Base-by-base conservation (phyloP, 2,329 filamentous ascomycete species). In the Aureobasidium zeae region DNA sequence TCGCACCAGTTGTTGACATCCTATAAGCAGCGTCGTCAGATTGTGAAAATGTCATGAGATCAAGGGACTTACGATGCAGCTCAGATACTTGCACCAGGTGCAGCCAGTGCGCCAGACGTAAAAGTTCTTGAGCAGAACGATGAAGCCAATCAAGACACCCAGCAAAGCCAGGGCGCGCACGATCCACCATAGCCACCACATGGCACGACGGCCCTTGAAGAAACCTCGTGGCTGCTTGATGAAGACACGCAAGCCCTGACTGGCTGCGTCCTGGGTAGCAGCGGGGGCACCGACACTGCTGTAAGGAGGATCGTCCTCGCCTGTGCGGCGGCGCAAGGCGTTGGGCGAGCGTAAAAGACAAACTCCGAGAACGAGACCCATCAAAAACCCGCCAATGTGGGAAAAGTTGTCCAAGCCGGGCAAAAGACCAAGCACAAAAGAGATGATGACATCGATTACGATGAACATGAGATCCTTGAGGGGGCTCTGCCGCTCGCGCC, bases 161-260 rank as follows among this genome's bases (percentile, higher is more conserved):
- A 94, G 74, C 39, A 98, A 67, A 17, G 83, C 81, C 0, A 74
- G 86, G 1, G 76, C 84, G 13, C 91, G 77, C 20, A 96, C 73
- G 16, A 94, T 64, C 89, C 89, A 96, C 91, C 91, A 98, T 5
- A 70, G 83, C 91, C 91, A 98, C 91, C 91, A 98, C 6, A 94
- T 71, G 16, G 84, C 83, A 61, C 94, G 94, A 13, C 91, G 76
- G 15, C 86, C 86, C 61, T 88, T 89, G 68, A 96, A 96, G 65
- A 95, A 95, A 5, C 77, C 79, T 0, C 76, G 51, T 0, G 73
- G 72, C 43, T 68, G 57, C 49, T 68, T 70, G 17, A 66, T 57
- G 51, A 76, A 74, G 12, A 56, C 61, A 10, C 57, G 56, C 2
- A 72, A 47, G 17, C 56, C 55, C 4, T 53, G 50, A 17, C 25